Base-by-base conservation (phyloP, 2,329 filamentous ascomycete genomes). In the Lomentospora prolificans region DNA sequence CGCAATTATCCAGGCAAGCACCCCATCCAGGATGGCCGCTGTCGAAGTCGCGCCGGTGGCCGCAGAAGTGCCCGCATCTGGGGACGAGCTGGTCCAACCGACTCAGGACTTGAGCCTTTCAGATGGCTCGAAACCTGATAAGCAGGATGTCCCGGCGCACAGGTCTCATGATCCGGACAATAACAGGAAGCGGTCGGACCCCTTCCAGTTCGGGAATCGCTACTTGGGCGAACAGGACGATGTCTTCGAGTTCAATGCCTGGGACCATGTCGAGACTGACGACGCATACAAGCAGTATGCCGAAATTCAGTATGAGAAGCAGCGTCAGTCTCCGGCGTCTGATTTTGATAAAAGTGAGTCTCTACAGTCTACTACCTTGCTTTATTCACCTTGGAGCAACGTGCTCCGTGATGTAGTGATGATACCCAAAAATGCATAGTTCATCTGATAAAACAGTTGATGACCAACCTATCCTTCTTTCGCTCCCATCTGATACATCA, bases 181-280 rank as follows among this genome's bases (percentile, higher is more conserved):
- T 69, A 94, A 90, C 69, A 76, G 87, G 72, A 97, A 97, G 75
- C 82, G 90, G 64, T 88, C 75, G 66, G 90, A 96, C 66, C 94
- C 94, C 17, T 99, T 97, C 71, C 87, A 95, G 71, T 99, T 99
- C 70, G 94, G 94, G 59, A 94, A 89, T 51, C 89, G 92, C 58
- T 88, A 81, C 65, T 82, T 99, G 53, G 84, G 87, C 64, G 79
- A 92, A 69, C 82, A 84, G 66, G 91, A 96, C 73, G 80, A 97
- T 68, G 89, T 95, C 65, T 99, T 92, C 73, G 87, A 95, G 69
- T 96, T 94, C 81, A 99, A 99, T 70, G 94, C 94, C 36, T 99
- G 94, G 94, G 94, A 99, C 69, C 92, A 99, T 69, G 94, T 97
- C 67, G 86, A 92, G 71, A 90, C 90, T 68, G 92, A 97, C 73